Conservation (phyloP, 345 rosid genomes). For the Diplotaxis tenuifolia region DNA sequence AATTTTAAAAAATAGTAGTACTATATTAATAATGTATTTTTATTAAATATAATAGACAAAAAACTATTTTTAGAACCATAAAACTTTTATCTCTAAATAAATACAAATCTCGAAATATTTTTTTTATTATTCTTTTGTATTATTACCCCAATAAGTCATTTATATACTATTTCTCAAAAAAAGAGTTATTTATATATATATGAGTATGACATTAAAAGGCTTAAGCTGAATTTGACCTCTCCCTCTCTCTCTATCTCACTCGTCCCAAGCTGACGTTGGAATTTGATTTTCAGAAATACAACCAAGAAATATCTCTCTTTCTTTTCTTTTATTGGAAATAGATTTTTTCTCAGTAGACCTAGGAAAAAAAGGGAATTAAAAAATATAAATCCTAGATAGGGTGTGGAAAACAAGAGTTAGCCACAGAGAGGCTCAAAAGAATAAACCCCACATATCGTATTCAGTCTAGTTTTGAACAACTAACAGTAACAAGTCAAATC, state of each 20-base stretch:
- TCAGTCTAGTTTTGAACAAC: slow-evolving; percentile 2
- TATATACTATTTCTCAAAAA: too few species aligned
- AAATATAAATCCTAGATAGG: background rate
- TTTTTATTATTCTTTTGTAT: background rate
- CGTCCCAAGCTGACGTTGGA: slow-evolving; percentile 15
- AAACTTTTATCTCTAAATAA: too few species aligned
- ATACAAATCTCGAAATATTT: background rate
- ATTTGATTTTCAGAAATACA: slow-evolving; percentile 17
- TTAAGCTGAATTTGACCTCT: slow-evolving; percentile 14
- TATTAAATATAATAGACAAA: background rate
- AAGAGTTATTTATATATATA: background rate
- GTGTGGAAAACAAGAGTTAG: background rate
- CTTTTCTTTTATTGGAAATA: background rate
- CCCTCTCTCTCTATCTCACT: background rate
- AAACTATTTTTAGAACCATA: too few species aligned
- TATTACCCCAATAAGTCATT: background rate
- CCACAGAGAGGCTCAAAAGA: background rate
- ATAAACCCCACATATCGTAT: background rate
- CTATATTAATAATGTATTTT: background rate
- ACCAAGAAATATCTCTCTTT: slow-evolving; percentile 5
- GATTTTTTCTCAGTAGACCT: background rate
- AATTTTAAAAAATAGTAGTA: background rate
- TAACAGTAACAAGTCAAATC: slow-evolving; percentile 11
- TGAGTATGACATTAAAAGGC: background rate
- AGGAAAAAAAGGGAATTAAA: background rate